Conservation (phyloP, 768 basidiomycete species). For the Lanmaoa rubissima region DNA sequence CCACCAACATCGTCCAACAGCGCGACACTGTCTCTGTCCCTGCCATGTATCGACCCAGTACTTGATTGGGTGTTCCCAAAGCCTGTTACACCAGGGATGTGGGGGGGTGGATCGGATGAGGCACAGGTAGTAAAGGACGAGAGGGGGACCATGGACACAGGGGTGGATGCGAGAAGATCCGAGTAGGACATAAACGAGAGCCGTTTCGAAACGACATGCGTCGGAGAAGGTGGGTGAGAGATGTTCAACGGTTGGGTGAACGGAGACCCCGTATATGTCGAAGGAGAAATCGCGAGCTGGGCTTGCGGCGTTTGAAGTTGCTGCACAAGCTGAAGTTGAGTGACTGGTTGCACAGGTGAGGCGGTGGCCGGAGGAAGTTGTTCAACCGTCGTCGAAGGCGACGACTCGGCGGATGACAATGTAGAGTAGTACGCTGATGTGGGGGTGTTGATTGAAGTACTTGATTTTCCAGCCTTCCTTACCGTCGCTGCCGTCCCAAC, state of each 20-base stretch:
- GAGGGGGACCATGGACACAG: constrained; percentile 67
- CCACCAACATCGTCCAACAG: constrained; percentile 68
- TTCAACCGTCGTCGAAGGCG: constrained; percentile 38
- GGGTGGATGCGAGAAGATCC: constrained; percentile 78
- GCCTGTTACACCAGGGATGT: constrained; percentile 62
- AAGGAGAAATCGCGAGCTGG: constrained; percentile 17
- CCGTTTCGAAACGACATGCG: constrained; percentile 54
- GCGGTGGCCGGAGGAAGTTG: constrained; percentile 28
- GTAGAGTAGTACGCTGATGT: constrained; percentile 50
- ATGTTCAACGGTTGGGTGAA: constrained; percentile 22
- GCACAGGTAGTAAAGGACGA: constrained; percentile 69
- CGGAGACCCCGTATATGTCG: constrained; percentile 29
- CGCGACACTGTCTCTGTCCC: constrained; percentile 41
- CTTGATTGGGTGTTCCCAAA: constrained; percentile 34
- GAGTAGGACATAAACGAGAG: constrained; percentile 89
- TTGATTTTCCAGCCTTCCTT: constrained; percentile 17
- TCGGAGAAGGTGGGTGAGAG: constrained; percentile 46
- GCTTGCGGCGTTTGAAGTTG: constrained; percentile 12
- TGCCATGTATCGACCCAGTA: constrained; percentile 25
- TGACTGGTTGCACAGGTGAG: constrained; percentile 22
- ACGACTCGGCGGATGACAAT: constrained; percentile 36
- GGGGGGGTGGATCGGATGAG: constrained; percentile 63
- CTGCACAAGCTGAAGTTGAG: constrained; percentile 15
- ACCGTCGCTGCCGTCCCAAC: not conserved
- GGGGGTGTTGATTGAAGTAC: constrained; percentile 40